phyloP scores from a whole-genome alignment of 768 basidiomycete genomes.

The Dendrothele bispora region DNA sequence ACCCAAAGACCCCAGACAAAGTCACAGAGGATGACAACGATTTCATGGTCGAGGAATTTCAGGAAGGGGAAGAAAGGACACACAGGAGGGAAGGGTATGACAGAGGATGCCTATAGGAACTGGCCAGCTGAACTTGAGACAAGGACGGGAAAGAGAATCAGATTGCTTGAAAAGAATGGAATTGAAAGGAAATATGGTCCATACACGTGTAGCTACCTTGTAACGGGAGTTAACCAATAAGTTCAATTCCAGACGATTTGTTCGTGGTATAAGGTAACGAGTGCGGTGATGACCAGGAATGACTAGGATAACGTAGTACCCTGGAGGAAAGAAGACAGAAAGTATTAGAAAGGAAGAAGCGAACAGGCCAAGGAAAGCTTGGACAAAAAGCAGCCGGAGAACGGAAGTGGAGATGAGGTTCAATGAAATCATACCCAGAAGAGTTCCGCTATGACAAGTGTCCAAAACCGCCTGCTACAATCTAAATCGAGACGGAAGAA shows the following conservation, averaged over 20 bases:
- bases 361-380: neutral
- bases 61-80: slow-evolving; percentile 15
- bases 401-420: slow-evolving; percentile 18
- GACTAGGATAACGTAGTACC: slow-evolving; percentile 49
- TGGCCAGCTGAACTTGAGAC: slow-evolving; percentile 61
- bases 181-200: slow-evolving; percentile 13
- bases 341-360: neutral
- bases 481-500: too few relatives aligned
- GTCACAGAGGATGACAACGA: slow-evolving; percentile 85
- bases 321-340: slow-evolving; percentile 23
- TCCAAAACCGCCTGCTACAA: slow-evolving; percentile 40
- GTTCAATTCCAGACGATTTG: too few relatives aligned
- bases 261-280: slow-evolving; percentile 63
- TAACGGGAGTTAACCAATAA: slow-evolving; percentile 63
- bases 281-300: slow-evolving; percentile 49
- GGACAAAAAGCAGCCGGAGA: neutral
- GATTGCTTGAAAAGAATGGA: slow-evolving; percentile 1
- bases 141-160: slow-evolving; percentile 17
- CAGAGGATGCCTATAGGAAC: slow-evolving; percentile 80
- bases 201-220: slow-evolving; percentile 64
- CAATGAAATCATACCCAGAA: slow-evolving; percentile 58
- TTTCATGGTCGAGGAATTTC: slow-evolving; percentile 62
- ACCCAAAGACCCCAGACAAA: slow-evolving; percentile 87
- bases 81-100: slow-evolving; percentile 86
- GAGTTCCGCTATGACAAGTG: slow-evolving; percentile 53